Conservation (phyloP, 139 green algal genomes). For the Tetraselmis chui region DNA sequence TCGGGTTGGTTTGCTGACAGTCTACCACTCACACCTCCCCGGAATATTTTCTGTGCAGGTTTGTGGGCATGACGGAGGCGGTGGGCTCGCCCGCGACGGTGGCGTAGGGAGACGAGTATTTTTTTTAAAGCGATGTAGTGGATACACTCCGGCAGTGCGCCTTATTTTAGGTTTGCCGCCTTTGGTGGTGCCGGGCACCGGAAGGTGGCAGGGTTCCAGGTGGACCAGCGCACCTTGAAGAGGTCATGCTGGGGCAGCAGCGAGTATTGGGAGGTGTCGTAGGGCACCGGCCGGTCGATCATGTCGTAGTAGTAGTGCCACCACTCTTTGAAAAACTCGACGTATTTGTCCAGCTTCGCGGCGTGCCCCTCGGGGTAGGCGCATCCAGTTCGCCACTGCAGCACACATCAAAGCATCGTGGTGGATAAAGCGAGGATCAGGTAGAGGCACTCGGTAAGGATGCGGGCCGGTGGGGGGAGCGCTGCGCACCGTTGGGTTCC, state of each 20-base stretch:
- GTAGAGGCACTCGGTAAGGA: too few species aligned
- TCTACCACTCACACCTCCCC: too few species aligned
- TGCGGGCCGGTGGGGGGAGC: too few species aligned
- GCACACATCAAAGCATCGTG: neutral
- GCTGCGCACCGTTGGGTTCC: constrained; percentile 4
- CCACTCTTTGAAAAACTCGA: constrained; percentile 22
- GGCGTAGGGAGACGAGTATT: neutral
- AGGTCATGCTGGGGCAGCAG: neutral
- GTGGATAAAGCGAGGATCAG: too few species aligned
- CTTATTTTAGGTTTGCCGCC: too few species aligned
- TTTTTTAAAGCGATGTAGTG: too few species aligned
- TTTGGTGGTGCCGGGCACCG: neutral
- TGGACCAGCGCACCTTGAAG: neutral
- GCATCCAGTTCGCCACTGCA: constrained; percentile 12
- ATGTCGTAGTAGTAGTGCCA: constrained; percentile 28
- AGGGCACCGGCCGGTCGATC: neutral
- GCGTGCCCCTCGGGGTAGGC: constrained; percentile 15
- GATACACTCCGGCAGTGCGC: too few species aligned
- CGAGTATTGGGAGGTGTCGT: neutral
- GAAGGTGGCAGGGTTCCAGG: neutral
- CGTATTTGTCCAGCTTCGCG: constrained; percentile 12
- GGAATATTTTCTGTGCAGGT: neutral
- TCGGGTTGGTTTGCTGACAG: too few species aligned
- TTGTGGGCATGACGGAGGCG: neutral
- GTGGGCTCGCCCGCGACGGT: neutral